Base-by-base conservation (phyloP, 352 stramenopile species). In the Phytophthora aleatoria region DNA sequence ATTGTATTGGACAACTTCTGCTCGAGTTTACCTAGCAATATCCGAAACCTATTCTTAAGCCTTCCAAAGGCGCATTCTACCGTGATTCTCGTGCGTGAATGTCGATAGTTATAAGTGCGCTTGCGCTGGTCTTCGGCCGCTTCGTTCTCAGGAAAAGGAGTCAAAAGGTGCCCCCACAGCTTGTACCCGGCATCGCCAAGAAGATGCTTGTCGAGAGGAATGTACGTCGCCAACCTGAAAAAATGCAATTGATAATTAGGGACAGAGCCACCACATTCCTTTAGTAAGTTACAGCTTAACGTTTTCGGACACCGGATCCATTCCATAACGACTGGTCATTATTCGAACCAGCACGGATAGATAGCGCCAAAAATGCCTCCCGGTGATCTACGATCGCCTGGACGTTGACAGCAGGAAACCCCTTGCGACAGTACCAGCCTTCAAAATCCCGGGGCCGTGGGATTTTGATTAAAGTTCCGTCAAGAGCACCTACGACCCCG, bases 121-220 rank as follows among this genome's bases (percentile, higher is more conserved):
- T 41, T 42, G 11, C 38, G 38, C n/a, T 44, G 38, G 38, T 20
- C 38, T 4, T 7, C 5, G 13, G 7, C 28, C 30, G 48, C n/a
- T 15, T 43, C 48, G 10, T 42, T 42, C 20, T 54, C 48, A 26
- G 28, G 28, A 42, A 54, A 54, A 3, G 28, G 48, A 5, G 48
- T 54, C 15, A 54, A 31, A 31, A 43, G 48, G 15, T 54, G n/a
- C 13, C 48, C 28, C 28, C 28, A 43, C 15, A 54, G 8, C 30
- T 54, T 54, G 30, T 54, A 54, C 15, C 48, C 30, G 10, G 30
- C 30, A 16, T 54, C 30, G n/a, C 30, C 48, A 24, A 54, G 48
- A n/a, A 43, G 30, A 15, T 38, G 33, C 33, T 38, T 38, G 33
- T 9, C 33, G 7, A 38, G 33, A 12, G 20, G 20, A 20, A 20